A percentile compares a stretch with the other conserved stretches of the same genome.
These are phyloP conservation scores for Coemansia sp. DNA, from an alignment of 192 early-diverging fungal genomes.

Conservation along the genomic window DNA sequence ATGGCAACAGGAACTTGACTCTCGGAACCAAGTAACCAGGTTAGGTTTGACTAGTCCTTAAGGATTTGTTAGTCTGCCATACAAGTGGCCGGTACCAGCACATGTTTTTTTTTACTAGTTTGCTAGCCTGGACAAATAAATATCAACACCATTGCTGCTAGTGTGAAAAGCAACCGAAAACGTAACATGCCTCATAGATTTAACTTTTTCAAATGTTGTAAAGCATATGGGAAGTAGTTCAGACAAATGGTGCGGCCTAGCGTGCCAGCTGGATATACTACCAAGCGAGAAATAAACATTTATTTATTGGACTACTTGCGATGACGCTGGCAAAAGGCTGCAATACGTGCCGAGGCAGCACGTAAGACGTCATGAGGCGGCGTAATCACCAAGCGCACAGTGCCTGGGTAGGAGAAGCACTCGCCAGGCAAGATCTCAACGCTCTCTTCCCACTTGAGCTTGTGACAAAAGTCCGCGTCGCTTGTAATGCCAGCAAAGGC, in stretches of 20 bases:
- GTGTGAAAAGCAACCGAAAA: not conserved
- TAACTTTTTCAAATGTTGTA: too few species aligned
- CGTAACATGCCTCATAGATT: not conserved
- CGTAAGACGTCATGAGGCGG: constrained; percentile 74
- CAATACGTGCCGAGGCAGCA: constrained; percentile 75
- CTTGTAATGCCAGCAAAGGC: constrained; percentile 72
- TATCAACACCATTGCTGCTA: not conserved
- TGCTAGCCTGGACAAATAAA: not conserved
- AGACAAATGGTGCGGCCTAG: too few species aligned
- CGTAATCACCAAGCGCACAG: constrained; percentile 79
- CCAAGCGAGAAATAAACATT: not conserved
- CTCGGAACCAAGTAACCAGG: not conserved
- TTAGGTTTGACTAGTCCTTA: not conserved
- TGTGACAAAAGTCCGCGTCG: constrained; percentile 83
- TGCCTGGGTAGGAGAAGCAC: constrained; percentile 82
- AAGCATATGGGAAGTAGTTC: too few species aligned
- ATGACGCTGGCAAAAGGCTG: constrained; percentile 77
- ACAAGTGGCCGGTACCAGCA: not conserved
- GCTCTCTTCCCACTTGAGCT: constrained; percentile 79
- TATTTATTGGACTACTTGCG: constrained; percentile 31
- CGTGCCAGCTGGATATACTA: too few species aligned
- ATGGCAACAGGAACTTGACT: not conserved
- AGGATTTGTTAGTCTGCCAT: not conserved
- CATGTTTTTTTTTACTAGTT: not conserved
- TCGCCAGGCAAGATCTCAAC: constrained; percentile 87